Conservation (phyloP, 2,329 filamentous ascomycete species). For the Ambrosiella beaveri region DNA sequence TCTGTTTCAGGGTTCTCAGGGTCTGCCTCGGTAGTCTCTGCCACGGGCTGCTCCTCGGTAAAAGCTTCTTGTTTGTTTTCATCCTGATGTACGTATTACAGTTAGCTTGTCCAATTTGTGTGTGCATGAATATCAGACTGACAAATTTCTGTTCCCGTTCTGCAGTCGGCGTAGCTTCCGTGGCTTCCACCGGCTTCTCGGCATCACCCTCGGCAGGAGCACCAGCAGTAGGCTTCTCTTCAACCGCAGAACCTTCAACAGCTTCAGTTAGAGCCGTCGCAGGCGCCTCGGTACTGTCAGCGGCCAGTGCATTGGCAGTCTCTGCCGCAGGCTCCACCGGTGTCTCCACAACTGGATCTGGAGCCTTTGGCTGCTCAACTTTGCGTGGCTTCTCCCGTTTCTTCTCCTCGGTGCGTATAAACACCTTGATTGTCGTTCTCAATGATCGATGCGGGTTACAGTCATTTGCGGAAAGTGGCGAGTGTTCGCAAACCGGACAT, state of each 20-base stretch:
- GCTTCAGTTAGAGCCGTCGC: not conserved
- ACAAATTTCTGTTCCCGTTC: not conserved
- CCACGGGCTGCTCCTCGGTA: not conserved
- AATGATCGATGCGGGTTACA: slow-evolving; percentile 80
- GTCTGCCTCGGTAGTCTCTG: not conserved
- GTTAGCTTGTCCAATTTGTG: not conserved
- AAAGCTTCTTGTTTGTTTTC: not conserved
- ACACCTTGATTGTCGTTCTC: slow-evolving; percentile 83
- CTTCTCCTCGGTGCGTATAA: slow-evolving; percentile 79
- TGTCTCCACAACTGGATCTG: not conserved
- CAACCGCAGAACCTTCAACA: not conserved
- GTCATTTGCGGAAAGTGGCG: slow-evolving; percentile 67
- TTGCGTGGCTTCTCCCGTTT: slow-evolving; percentile 54
- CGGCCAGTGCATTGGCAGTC: slow-evolving; percentile 15
- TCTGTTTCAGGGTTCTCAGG: no score
- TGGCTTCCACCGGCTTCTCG: no score
- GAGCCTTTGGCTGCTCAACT: slow-evolving; percentile 10
- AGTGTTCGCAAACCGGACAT: slow-evolving; percentile 88
- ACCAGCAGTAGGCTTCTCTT: no score
- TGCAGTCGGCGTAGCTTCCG: no score
- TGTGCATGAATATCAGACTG: not conserved
- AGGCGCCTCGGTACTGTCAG: slow-evolving; percentile 1
- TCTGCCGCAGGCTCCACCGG: not conserved
- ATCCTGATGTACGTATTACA: not conserved
- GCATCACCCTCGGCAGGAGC: no score